Conservation (phyloP, 1,284 basidiomycete genomes). For the Microbotryomycetes sp. region DNA sequence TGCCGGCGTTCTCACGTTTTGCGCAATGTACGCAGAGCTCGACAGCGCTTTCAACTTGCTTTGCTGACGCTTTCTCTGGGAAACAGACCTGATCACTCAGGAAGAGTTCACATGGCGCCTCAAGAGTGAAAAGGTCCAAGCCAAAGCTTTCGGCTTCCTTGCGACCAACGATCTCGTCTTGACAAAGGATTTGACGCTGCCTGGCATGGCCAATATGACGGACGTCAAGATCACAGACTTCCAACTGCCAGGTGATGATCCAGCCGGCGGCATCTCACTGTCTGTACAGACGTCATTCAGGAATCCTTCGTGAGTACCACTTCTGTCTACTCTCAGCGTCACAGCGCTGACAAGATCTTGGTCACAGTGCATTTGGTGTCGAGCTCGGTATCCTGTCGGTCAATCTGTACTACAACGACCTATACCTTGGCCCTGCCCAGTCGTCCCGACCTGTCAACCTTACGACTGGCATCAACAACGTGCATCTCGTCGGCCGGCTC, state of each 20-base stretch:
- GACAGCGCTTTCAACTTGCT: too few relatives aligned
- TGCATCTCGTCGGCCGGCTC: slow-evolving; percentile 57
- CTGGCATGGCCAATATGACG: slow-evolving; percentile 62
- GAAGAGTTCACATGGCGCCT: slow-evolving; percentile 65
- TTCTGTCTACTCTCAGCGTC: too few relatives aligned
- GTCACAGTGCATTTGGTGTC: slow-evolving; percentile 56
- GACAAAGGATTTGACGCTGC: slow-evolving; percentile 47
- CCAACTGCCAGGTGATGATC: slow-evolving; percentile 63
- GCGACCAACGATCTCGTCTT: slow-evolving; percentile 56
- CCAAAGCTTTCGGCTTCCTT: slow-evolving; percentile 60
- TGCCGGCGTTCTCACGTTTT: slow-evolving; percentile 38
- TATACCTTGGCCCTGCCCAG: slow-evolving; percentile 49
- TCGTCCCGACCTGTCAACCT: slow-evolving; percentile 33
- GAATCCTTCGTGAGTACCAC: slow-evolving; percentile 51
- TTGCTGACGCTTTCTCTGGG: background rate
- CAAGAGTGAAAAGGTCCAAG: slow-evolving; percentile 52
- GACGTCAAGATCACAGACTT: slow-evolving; percentile 57
- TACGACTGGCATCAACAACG: slow-evolving; percentile 53
- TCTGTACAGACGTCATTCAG: slow-evolving; percentile 52
- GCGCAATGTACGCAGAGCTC: slow-evolving; percentile 19
- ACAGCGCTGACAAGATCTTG: too few relatives aligned
- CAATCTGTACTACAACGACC: slow-evolving; percentile 54
- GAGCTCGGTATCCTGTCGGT: slow-evolving; percentile 63
- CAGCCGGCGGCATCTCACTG: slow-evolving; percentile 61
- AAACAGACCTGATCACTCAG: slow-evolving; percentile 54